Evolutionary conservation across 169 alveolate species (phyloP).

Genomic region (Plasmodium adleri): DNA sequence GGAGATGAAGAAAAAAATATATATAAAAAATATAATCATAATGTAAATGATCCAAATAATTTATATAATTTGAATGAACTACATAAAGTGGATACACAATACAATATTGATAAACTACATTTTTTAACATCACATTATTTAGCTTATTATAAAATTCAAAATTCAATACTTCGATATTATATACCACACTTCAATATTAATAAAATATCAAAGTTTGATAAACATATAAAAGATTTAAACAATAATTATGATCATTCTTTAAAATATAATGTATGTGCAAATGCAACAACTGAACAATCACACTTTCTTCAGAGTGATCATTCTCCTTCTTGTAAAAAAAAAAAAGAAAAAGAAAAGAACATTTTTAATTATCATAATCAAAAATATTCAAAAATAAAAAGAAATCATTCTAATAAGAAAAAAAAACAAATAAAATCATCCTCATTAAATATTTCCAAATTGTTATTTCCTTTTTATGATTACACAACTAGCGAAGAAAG

Average conservation of each 20-base stretch:
- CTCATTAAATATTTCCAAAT: neutral
- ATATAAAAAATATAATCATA: neutral
- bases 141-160: constrained; percentile 5
- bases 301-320: too few species aligned
- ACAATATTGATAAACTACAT: neutral
- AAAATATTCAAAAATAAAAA: neutral
- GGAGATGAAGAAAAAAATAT: neutral
- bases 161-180: constrained; percentile 14
- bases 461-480: neutral
- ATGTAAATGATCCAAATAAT: too few species aligned
- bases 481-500: constrained; percentile 33
- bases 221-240: constrained; percentile 8
- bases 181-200: neutral
- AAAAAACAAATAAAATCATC: neutral
- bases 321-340: too few species aligned
- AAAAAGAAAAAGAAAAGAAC: neutral
- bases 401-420: neutral
- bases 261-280: neutral
- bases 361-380: neutral
- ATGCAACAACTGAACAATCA: too few species aligned
- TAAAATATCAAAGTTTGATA: neutral
- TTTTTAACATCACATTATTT: constrained; percentile 13
- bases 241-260: neutral
- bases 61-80: too few species aligned
- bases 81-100: neutral